Conservation (phyloP, 2,329 filamentous ascomycete species). For the Colletotrichum sp. region DNA sequence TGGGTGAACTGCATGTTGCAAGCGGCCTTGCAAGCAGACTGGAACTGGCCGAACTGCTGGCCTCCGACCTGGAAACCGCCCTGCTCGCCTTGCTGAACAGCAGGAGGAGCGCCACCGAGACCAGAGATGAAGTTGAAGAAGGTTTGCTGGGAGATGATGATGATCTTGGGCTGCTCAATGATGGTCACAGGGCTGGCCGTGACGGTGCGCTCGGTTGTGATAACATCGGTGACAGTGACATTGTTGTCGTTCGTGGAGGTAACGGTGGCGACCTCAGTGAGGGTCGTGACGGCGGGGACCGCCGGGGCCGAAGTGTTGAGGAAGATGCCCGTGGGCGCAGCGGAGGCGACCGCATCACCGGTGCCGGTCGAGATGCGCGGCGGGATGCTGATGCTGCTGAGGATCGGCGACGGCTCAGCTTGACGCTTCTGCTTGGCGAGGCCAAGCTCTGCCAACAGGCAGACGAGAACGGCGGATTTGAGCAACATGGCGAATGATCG, state of each 20-base stretch:
- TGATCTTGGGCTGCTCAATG: conserved; percentile 16
- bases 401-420: conserved; percentile 6
- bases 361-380: conserved; percentile 8
- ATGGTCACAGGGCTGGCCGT: conserved; percentile 11
- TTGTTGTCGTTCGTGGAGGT: conserved; percentile 5
- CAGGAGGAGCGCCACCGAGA: conserved; percentile 17
- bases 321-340: conserved; percentile 10
- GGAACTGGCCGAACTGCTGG: conserved; percentile 20
- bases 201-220: conserved; percentile 16
- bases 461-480: conserved; percentile 2
- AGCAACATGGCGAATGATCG: conserved; percentile 19
- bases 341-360: background rate
- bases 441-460: conserved; percentile 16
- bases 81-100: conserved; percentile 13
- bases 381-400: conserved; percentile 9
- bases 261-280: conserved; percentile 12
- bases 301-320: conserved; percentile 17
- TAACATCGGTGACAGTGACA: conserved; percentile 17
- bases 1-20: conserved; percentile 22
- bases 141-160: conserved; percentile 23
- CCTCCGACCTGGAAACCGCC: conserved; percentile 23
- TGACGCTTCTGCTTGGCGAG: conserved; percentile 6
- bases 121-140: conserved; percentile 24
- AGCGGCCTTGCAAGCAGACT: conserved; percentile 20
- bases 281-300: conserved; percentile 2